Evolutionary conservation across 108 stramenopile species (phyloP), one percentile per base, ranked within the genome.

Genomic region (Fragilariopsis cylindrus): DNA sequence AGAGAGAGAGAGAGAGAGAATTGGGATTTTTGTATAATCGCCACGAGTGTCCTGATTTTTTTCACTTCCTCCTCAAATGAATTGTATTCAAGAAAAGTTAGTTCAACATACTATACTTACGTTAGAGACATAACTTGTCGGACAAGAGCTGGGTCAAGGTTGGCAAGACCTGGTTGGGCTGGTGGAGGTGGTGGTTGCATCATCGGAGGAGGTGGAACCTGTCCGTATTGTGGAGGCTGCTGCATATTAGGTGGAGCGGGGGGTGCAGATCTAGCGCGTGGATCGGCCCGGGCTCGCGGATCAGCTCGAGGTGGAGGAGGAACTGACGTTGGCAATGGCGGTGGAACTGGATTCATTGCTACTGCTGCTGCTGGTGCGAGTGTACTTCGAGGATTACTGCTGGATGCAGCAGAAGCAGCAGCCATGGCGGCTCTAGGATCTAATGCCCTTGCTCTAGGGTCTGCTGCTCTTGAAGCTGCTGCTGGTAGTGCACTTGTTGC

Each of bases 121-220:
- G 81, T 88, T 68, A 96, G 76, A 5, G 86, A 81, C 93, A 96
- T 94, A 58, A 96, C 96, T 78, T 94, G 93, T 69, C 93, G 93
- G 7, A 93, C 87, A 58, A 96, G 80, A 0, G 74, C 77, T 2
- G 92, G 88, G 83, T 93, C 89, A 50, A 96, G 70, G 16, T 88
- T 86, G 7, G 90, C 88, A 19, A 88, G 77, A 21, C 55, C 81
- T 2, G 74, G 79, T 21, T 76, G 69, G 60, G 82, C 52, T 21
- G 80, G 71, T 65, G 84, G 80, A 42, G 88, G 86, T 43, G 82
- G 84, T 9, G 82, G 84, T 40, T 55, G 75, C 18, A 57, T 19
- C 47, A 50, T 76, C n/a, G 77, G 82, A 48, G 74, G 80, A 11
- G 74, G 84, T 60, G 74, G 79, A 8, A 74, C 80, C 30, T 30